These are phyloP conservation scores for Metschnikowia continentalis DNA, from an alignment of 805 yeast genomes.

Conservation along the genomic window DNA sequence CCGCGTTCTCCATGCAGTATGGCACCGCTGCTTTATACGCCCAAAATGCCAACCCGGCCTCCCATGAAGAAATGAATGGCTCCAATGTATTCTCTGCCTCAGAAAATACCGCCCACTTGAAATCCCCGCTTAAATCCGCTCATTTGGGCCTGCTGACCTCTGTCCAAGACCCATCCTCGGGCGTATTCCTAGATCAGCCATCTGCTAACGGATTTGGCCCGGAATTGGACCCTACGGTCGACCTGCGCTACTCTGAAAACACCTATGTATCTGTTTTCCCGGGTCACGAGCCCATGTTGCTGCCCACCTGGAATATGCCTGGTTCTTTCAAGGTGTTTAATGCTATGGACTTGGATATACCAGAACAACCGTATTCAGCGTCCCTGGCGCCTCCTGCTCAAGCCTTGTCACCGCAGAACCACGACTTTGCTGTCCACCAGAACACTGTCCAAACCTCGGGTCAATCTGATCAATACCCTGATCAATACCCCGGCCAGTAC, in stretches of 20 bases:
- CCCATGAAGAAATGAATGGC: not conserved
- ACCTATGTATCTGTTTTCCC: not conserved
- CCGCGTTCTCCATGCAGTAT: not conserved
- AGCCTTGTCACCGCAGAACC: too few species aligned
- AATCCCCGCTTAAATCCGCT: not conserved
- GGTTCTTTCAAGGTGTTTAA: constrained; percentile 7
- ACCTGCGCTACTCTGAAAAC: not conserved
- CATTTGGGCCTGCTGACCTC: not conserved
- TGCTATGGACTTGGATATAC: not conserved
- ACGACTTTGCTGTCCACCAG: too few species aligned
- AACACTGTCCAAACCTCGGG: too few species aligned
- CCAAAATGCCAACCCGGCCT: too few species aligned
- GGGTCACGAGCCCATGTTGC: not conserved
- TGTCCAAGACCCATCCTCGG: not conserved
- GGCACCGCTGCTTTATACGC: not conserved
- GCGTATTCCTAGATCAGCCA: not conserved
- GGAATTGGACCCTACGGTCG: not conserved
- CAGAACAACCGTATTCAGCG: too few species aligned
- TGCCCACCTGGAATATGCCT: constrained; percentile 12
- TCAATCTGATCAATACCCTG: too few species aligned
- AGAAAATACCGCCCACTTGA: not conserved
- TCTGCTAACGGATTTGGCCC: not conserved
- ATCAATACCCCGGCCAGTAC: too few species aligned
- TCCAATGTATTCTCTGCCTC: not conserved
- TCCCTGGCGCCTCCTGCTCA: too few species aligned